phyloP scores from a whole-genome alignment of 805 yeast species.

The Lachancea sp. region DNA sequence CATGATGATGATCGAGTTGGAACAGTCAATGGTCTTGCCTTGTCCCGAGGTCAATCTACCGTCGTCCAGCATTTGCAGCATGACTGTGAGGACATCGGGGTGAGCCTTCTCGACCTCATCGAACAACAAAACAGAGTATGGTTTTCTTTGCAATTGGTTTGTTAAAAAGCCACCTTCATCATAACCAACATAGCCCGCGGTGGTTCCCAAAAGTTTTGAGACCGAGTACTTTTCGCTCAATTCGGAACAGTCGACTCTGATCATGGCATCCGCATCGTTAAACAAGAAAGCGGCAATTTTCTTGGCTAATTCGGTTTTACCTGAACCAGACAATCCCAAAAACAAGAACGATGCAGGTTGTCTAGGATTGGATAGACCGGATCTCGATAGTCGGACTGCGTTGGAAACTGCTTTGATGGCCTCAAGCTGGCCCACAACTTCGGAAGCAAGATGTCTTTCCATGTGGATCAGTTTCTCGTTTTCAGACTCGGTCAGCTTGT shows the following conservation, averaged over 20 bases:
- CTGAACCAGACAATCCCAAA: conserved; percentile 93
- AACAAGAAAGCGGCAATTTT: conserved; percentile 93
- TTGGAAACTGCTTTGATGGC: conserved; percentile 96
- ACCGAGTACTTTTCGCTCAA: conserved; percentile 93
- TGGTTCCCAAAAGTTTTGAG: conserved; percentile 91
- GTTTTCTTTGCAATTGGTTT: conserved; percentile 82
- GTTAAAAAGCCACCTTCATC: conserved; percentile 97
- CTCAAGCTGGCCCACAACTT: conserved; percentile 91
- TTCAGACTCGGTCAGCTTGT: conserved; percentile 91
- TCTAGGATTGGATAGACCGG: conserved; percentile 92
- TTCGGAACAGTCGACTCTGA: conserved; percentile 96
- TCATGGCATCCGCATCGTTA: conserved; percentile 94
- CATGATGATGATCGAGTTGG: conserved; percentile 90
- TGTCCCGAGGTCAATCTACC: conserved; percentile 93
- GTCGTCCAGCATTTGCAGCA: conserved; percentile 90
- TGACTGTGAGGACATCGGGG: conserved; percentile 89
- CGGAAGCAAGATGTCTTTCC: conserved; percentile 77
- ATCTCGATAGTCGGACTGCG: conserved; percentile 86
- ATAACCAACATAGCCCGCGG: conserved; percentile 95
- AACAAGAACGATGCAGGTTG: conserved; percentile 95
- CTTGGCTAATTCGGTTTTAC: conserved; percentile 97
- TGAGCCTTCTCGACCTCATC: conserved; percentile 99
- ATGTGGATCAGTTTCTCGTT: conserved; percentile 87
- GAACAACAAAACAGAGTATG: conserved; percentile 91
- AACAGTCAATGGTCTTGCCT: conserved; percentile 89